A percentile compares a stretch with the other conserved stretches of the same genome.
Evolutionary conservation across 768 basidiomycete species (phyloP).

Genomic region (Dacryopinax spathularia): DNA sequence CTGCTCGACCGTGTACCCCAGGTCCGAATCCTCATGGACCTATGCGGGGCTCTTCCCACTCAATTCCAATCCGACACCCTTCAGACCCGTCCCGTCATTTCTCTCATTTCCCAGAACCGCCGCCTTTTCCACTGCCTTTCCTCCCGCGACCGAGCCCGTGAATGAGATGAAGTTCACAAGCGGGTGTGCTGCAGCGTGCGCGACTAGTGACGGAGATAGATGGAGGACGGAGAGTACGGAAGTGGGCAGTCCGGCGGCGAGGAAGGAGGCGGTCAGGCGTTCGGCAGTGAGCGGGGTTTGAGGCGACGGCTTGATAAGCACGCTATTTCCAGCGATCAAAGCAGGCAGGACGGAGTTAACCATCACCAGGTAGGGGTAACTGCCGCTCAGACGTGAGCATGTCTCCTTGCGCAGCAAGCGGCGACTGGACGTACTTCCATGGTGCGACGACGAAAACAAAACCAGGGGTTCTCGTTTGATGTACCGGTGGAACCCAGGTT

Average conservation of each 20-base stretch:
- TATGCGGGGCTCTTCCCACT: constrained; percentile 98
- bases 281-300: constrained; percentile 88
- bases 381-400: constrained; percentile 20
- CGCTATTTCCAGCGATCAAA: constrained; percentile 76
- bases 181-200: constrained; percentile 47
- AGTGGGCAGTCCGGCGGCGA: constrained; percentile 62
- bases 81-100: constrained; percentile 48
- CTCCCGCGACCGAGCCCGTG: constrained; percentile 76
- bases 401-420: neutral
- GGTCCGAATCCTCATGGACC: constrained; percentile 71
- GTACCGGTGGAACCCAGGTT: constrained; percentile 67
- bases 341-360: constrained; percentile 89
- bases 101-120: constrained; percentile 31
- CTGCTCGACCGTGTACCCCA: constrained; percentile 68
- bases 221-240: constrained; percentile 65
- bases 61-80: constrained; percentile 80
- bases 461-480: constrained; percentile 71
- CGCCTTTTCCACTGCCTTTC: constrained; percentile 54
- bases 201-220: constrained; percentile 47
- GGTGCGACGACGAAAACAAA: constrained; percentile 79
- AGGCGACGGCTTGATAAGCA: constrained; percentile 89
- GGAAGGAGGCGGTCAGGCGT: constrained; percentile 53
- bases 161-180: constrained; percentile 73
- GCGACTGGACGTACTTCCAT: constrained; percentile 60
- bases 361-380: constrained; percentile 78